Conservation (phyloP, 345 rosid species). For the Leavenworthia alabamica region DNA sequence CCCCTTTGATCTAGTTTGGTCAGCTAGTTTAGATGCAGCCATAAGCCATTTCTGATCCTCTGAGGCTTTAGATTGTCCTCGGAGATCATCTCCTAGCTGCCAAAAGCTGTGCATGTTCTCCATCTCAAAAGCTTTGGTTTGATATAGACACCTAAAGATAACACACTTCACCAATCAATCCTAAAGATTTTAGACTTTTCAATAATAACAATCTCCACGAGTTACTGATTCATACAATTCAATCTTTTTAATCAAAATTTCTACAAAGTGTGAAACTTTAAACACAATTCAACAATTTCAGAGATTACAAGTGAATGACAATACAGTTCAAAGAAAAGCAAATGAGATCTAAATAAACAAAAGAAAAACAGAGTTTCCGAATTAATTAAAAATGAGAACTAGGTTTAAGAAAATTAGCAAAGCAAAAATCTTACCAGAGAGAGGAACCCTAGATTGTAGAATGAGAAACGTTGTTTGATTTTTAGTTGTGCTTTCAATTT, state of each 20-base stretch:
- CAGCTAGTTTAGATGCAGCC: conserved; percentile 86
- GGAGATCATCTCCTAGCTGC: conserved; percentile 92
- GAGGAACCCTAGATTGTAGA: conserved; percentile 9
- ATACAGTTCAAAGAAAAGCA: neutral
- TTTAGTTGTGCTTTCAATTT: conserved; percentile 5
- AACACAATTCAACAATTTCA: neutral
- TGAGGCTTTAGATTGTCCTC: conserved; percentile 69
- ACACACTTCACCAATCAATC: conserved; percentile 1
- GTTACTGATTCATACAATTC: neutral
- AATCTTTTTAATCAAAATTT: neutral
- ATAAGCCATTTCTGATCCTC: conserved; percentile 84
- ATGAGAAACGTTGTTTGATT: neutral
- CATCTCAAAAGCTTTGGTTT: conserved; percentile 12
- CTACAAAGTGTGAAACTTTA: conserved; percentile 1
- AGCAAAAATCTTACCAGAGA: conserved; percentile 1
- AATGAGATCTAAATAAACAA: conserved; percentile 7
- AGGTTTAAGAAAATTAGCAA: neutral
- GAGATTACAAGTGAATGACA: neutral
- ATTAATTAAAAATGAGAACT: neutral
- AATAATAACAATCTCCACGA: neutral
- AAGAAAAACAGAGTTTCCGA: conserved; percentile 1
- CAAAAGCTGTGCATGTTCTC: conserved; percentile 53
- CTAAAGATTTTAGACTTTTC: neutral
- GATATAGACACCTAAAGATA: neutral
- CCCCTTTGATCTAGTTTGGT: conserved; percentile 65